phyloP scores from a whole-genome alignment of 78 protist genomes.

The Guillardia theta region DNA sequence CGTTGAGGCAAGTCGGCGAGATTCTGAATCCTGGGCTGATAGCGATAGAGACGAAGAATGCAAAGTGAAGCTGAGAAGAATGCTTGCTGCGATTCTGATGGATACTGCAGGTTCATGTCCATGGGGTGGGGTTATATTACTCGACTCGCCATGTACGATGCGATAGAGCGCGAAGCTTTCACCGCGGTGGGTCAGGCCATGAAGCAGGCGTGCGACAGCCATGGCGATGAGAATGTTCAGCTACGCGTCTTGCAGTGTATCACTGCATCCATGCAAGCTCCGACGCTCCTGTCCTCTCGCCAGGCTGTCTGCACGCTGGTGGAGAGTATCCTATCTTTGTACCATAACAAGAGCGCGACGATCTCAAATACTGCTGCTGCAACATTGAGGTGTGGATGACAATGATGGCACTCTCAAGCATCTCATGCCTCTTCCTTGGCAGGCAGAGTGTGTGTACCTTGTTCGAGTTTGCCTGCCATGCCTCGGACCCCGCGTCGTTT shows the following conservation, averaged over 20 bases:
- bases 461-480: too few relatives aligned
- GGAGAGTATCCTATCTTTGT: background rate
- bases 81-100: background rate
- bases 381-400: too few relatives aligned
- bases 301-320: background rate
- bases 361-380: background rate
- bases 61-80: background rate
- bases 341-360: background rate
- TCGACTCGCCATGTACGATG: background rate
- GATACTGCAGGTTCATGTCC: background rate
- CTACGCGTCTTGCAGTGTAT: conserved; percentile 4
- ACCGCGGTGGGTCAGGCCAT: background rate
- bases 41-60: background rate
- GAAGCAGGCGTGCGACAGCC: background rate
- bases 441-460: too few relatives aligned
- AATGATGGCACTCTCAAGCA: too few relatives aligned
- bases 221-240: background rate
- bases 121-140: background rate
- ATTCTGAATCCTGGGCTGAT: background rate
- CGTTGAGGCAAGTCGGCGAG: background rate
- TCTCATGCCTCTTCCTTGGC: too few relatives aligned
- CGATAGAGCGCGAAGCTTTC: background rate
- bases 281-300: background rate
- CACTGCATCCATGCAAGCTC: background rate
- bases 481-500: too few relatives aligned